These are phyloP conservation scores for Yamadazyma sp. DNA, from an alignment of 1,139 yeast genomes.

Conservation along the genomic window DNA sequence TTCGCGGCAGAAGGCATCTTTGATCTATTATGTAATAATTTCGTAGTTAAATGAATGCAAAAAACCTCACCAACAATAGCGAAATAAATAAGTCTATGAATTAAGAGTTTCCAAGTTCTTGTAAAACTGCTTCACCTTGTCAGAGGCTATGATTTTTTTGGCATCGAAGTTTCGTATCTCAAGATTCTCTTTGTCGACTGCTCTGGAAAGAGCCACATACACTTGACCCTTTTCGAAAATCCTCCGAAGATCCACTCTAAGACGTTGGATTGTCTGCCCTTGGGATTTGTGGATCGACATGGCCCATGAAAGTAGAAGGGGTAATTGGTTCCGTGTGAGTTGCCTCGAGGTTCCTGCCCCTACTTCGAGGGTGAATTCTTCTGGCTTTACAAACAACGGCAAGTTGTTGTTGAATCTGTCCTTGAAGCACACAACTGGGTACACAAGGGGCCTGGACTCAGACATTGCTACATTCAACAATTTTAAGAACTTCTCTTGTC, in stretches of 20 bases:
- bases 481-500: slow-evolving; percentile 26
- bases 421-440: slow-evolving; percentile 61
- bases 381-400: slow-evolving; percentile 58
- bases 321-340: slow-evolving; percentile 59
- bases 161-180: slow-evolving; percentile 75
- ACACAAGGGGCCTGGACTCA: slow-evolving; percentile 29
- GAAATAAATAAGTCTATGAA: background rate
- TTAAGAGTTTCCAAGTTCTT: slow-evolving; percentile 17
- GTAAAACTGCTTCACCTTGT: slow-evolving; percentile 69
- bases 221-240: slow-evolving; percentile 86
- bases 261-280: slow-evolving; percentile 81
- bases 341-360: slow-evolving; percentile 15
- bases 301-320: slow-evolving; percentile 83
- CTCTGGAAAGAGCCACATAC: slow-evolving; percentile 89
- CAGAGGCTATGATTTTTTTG: slow-evolving; percentile 61
- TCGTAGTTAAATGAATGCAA: no score
- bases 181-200: slow-evolving; percentile 69
- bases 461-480: slow-evolving; percentile 33
- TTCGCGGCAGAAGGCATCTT: no score
- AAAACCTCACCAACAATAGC: background rate
- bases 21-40: no score
- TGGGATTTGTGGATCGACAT: slow-evolving; percentile 88
- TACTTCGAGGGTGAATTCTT: slow-evolving; percentile 59
- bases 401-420: slow-evolving; percentile 30
- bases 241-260: slow-evolving; percentile 69